Conservation (phyloP, 768 basidiomycete species). For the Butyriboletus loyo region DNA sequence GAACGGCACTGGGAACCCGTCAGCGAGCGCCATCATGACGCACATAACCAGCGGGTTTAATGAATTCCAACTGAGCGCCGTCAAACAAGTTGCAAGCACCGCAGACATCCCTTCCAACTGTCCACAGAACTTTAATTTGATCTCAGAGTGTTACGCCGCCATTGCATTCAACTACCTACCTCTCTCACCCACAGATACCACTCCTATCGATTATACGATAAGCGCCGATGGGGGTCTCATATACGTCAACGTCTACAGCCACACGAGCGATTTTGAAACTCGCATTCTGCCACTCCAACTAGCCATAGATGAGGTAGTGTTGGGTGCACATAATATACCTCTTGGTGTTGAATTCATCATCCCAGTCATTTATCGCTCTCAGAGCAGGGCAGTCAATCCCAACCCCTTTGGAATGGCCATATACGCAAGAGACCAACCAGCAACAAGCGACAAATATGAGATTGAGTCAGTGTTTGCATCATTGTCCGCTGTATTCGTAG, state of each 20-base stretch:
- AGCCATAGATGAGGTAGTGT: conserved; percentile 64
- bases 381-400: conserved; percentile 53
- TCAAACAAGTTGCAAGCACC: conserved; percentile 47
- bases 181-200: conserved; percentile 25
- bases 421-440: conserved; percentile 62
- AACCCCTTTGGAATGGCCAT: conserved; percentile 72
- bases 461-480: conserved; percentile 42
- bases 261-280: conserved; percentile 66
- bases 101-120: conserved; percentile 54
- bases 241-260: conserved; percentile 62
- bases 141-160: conserved; percentile 69
- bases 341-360: not conserved
- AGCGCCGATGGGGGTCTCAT: conserved; percentile 61
- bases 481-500: not conserved
- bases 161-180: conserved; percentile 62
- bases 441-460: conserved; percentile 55
- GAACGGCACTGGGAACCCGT: conserved; percentile 50
- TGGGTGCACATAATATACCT: not conserved
- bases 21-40: conserved; percentile 58
- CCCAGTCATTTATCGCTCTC: conserved; percentile 69
- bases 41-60: conserved; percentile 54
- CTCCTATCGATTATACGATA: conserved; percentile 64
- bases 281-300: conserved; percentile 72
- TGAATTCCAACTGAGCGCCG: conserved; percentile 41
- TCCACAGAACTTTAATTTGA: conserved; percentile 69